Base-by-base conservation (phyloP, 2,329 filamentous ascomycete genomes). In the Fusarium chaquense region DNA sequence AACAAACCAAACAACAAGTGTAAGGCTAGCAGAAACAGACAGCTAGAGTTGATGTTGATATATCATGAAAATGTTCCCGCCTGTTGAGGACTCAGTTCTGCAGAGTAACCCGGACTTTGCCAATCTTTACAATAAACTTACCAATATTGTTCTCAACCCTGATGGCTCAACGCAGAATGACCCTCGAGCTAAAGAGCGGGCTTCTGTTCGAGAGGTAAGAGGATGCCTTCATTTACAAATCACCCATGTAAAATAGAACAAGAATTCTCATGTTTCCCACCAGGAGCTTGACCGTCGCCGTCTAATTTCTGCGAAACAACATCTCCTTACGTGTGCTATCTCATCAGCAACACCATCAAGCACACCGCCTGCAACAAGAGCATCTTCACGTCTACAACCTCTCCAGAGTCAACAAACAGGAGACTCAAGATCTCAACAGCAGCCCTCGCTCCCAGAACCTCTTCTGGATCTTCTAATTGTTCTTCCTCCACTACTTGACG, bases 71-170 rank as follows among this genome's bases (percentile, higher is more conserved):
- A 89, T 90, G 87, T 77, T 90, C 3, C 88, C 88, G 0, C 87
- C 87, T 0, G 77, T 90, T 11, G 87, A 90, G 22, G 81, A 85
- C 11, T 70, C 82, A 0, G 79, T 90, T 20, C 76, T 91, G 2
- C 77, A 83, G 54, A 82, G 81, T 61, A 90, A 90, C 67, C 88
- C 88, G 0, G 83, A 86, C 24, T 91, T 90, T 71, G 85, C 86
- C n/a, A 80, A 81, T 35, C 81, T 91, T 7, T 87, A 90, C 76
- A 81, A 78, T 18, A 85, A 82, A 15, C 80, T 91, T 46, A 86
- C 84, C 9, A 84, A 81, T 2, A 81, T 81, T 3, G 76, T 89
- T 28, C 81, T 91, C 7, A 87, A 88, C 67, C 77, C 83, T 0
- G 85, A 90, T 76, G 87, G 85, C 3, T 87, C 88, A 11, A 87